Evolutionary conservation across 2,329 filamentous ascomycete species (phyloP), one percentile per base, ranked within the genome.

Genomic region (Elsinoe ampelina): DNA sequence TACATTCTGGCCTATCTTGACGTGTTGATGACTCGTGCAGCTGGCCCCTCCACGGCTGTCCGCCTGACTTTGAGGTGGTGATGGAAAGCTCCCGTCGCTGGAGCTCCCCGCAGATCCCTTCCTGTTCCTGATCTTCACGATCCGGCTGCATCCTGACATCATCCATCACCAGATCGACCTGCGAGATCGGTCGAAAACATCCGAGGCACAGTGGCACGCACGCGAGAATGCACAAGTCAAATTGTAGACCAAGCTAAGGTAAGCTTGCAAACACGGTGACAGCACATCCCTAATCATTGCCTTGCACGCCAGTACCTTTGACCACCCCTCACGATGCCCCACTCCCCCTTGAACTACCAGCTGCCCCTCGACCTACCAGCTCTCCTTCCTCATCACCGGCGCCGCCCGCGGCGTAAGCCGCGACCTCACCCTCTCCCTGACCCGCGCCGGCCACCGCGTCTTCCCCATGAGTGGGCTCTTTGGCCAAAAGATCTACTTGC

Each of bases 321-420:
- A 6, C 3, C 3, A 26, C 3, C 6, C 6, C 22, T 6, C 22
- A n/a, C n/a, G n/a, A n/a, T n/a, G n/a, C n/a, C n/a, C n/a, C n/a
- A n/a, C n/a, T n/a, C n/a, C n/a, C n/a, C n/a, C n/a, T n/a, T n/a
- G n/a, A n/a, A n/a, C n/a, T n/a, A n/a, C n/a, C n/a, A n/a, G n/a
- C n/a, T n/a, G n/a, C n/a, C n/a, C n/a, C n/a, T n/a, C n/a, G n/a
- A n/a, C n/a, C 17, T 26, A 20, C 12, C 47, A 26, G 20, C 43
- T 43, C 26, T 51, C 67, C 58, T 71, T 66, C 61, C 63, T 72
- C 39, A 67, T 72, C 39, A 72, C 70, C 32, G 70, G 70, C 36
- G 69, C 67, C 47, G 69, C 60, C 5, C 66, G 70, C 20, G 70
- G 70, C 48, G 71, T 72, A 17, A 70, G 70, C 35, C 65, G 70